phyloP scores from a whole-genome alignment of 495 filamentous ascomycete species.

The Aspergillus haitiensis region DNA sequence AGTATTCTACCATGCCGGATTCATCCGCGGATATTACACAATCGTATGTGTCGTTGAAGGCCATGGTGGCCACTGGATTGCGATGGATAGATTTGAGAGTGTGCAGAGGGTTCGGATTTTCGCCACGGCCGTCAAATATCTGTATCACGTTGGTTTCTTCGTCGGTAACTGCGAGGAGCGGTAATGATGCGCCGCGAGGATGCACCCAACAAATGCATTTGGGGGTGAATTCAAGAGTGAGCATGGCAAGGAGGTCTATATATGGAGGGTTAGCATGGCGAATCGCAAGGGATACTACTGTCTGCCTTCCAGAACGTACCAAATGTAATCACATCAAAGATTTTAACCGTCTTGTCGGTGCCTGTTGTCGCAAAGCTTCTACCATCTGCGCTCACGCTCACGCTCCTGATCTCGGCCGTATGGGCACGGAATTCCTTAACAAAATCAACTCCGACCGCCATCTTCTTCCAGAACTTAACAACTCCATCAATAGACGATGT shows the following conservation, averaged over 20 bases:
- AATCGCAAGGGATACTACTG: too few relatives aligned
- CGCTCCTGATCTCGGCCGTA: conserved; percentile 76
- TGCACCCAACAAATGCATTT: conserved; percentile 92
- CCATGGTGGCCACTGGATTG: conserved; percentile 75
- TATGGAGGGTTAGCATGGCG: neutral
- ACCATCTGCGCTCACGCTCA: conserved; percentile 83
- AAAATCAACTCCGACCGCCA: conserved; percentile 86
- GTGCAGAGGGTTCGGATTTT: conserved; percentile 70
- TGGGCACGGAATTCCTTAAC: conserved; percentile 97
- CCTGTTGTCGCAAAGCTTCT: conserved; percentile 92
- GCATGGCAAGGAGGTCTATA: conserved; percentile 75
- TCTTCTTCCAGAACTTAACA: conserved; percentile 99
- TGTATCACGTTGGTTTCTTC: conserved; percentile 67
- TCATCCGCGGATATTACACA: conserved; percentile 89
- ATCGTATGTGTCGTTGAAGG: conserved; percentile 85
- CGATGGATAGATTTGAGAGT: conserved; percentile 73
- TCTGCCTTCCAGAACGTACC: conserved; percentile 40
- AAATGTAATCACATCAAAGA: conserved; percentile 96
- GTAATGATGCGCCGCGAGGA: conserved; percentile 78
- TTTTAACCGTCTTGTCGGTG: conserved; percentile 82
- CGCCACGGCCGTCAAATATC: conserved; percentile 88
- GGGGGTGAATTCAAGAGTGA: conserved; percentile 71
- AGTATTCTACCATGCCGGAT: conserved; percentile 95
- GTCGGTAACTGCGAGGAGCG: conserved; percentile 87
- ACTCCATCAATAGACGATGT: conserved; percentile 90